Evolutionary conservation across 148 eudicot species (phyloP).

Genomic region (Fagopyrum homotropicum): DNA sequence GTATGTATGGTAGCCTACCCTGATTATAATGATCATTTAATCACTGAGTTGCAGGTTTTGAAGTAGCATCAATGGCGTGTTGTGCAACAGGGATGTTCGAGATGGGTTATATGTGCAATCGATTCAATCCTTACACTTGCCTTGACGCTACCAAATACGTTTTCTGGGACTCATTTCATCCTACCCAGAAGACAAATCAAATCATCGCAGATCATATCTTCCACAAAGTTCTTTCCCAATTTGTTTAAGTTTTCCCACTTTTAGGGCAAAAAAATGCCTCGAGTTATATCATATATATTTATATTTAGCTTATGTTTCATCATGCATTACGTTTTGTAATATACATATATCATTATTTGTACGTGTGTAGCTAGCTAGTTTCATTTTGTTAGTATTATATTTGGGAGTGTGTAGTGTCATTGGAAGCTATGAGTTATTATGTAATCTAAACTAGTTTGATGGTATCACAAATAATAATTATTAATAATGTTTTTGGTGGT

Average conservation of each 20-base stretch:
- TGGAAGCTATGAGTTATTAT: too few species aligned
- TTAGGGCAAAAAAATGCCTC: neutral
- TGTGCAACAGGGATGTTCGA: constrained; percentile 67
- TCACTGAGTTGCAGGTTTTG: constrained; percentile 38
- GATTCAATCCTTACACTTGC: constrained; percentile 40
- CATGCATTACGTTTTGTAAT: neutral
- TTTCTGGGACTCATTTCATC: constrained; percentile 91
- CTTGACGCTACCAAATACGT: constrained; percentile 51
- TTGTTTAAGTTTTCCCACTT: constrained; percentile 15
- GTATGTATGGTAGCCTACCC: too few species aligned
- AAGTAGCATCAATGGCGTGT: constrained; percentile 50
- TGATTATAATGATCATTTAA: too few species aligned
- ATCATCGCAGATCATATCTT: constrained; percentile 39
- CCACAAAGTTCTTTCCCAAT: constrained; percentile 26
- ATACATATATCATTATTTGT: neutral
- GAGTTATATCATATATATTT: neutral
- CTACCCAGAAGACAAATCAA: constrained; percentile 49
- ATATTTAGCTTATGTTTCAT: neutral
- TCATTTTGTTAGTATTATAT: neutral
- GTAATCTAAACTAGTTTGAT: too few species aligned
- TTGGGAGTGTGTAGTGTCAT: neutral
- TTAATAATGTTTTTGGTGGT: too few species aligned
- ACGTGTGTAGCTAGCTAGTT: neutral
- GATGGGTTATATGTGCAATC: constrained; percentile 54
- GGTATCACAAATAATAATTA: too few species aligned